Conservation (phyloP, 2,329 filamentous ascomycete species). For the Madurella fahalii region DNA sequence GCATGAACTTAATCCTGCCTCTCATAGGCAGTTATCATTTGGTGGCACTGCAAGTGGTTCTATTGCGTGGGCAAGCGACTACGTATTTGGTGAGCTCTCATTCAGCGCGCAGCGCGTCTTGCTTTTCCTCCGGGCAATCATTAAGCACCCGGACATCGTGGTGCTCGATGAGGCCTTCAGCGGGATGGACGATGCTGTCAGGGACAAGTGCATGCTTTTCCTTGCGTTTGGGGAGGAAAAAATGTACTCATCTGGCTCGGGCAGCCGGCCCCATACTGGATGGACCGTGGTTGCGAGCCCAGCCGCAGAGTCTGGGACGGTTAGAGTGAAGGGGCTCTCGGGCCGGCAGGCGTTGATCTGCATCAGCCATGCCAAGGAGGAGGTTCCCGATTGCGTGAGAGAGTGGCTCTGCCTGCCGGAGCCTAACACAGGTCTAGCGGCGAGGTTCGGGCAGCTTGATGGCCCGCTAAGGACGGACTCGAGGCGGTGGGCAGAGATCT, state of each 20-base stretch:
- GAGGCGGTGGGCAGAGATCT: slow-evolving; percentile 61
- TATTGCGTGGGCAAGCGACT: slow-evolving; percentile 61
- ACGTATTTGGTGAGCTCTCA: slow-evolving; percentile 67
- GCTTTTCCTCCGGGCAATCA: slow-evolving; percentile 75
- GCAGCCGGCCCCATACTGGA: slow-evolving; percentile 17
- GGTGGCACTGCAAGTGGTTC: slow-evolving; percentile 20
- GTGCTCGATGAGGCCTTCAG: slow-evolving; percentile 86
- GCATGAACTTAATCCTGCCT: slow-evolving; percentile 63
- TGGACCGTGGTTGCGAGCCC: slow-evolving; percentile 45
- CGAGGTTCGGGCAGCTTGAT: slow-evolving; percentile 61
- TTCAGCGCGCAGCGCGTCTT: slow-evolving; percentile 82
- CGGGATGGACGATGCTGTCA: slow-evolving; percentile 73
- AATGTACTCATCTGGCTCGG: slow-evolving; percentile 29
- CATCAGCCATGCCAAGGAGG: slow-evolving; percentile 85
- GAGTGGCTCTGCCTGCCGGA: slow-evolving; percentile 86
- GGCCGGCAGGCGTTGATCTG: slow-evolving; percentile 79
- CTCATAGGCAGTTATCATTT: slow-evolving; percentile 15
- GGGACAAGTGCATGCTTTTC: slow-evolving; percentile 85
- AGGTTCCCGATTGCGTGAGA: slow-evolving; percentile 77
- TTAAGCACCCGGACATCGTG: slow-evolving; percentile 76
- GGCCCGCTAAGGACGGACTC: slow-evolving; percentile 57
- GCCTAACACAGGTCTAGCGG: slow-evolving; percentile 56
- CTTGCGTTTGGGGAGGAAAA: slow-evolving; percentile 61
- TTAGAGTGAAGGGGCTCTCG: slow-evolving; percentile 59
- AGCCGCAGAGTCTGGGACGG: slow-evolving; percentile 38